phyloP scores from a whole-genome alignment of 352 stramenopile genomes.

The Globisporangium okanoganense region DNA sequence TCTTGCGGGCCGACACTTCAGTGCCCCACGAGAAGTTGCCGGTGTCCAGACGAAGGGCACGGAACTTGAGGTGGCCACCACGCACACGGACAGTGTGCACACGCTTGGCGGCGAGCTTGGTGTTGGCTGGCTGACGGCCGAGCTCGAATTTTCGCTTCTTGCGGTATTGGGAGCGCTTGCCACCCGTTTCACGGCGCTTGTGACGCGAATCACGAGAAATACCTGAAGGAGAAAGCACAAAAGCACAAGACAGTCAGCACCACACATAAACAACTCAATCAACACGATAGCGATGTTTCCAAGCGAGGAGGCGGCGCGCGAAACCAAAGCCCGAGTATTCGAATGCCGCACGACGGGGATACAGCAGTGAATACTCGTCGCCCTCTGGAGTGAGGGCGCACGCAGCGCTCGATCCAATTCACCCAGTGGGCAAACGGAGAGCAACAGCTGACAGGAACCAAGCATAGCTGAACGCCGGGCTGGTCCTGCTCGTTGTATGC shows the following conservation, averaged over 20 bases:
- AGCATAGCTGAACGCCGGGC: neutral
- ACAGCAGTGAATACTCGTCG: conserved; percentile 80
- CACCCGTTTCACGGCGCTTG: conserved; percentile 99
- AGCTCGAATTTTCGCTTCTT: conserved; percentile 99
- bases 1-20: conserved; percentile 97
- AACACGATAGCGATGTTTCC: conserved; percentile 2
- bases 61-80: conserved; percentile 98
- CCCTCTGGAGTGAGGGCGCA: conserved; percentile 20
- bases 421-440: neutral
- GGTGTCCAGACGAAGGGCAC: conserved; percentile 96
- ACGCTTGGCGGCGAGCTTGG: conserved; percentile 97
- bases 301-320: conserved; percentile 3
- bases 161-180: conserved; percentile 95
- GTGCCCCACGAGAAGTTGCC: conserved; percentile 99
- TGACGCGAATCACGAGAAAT: conserved; percentile 99
- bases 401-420: conserved; percentile 21
- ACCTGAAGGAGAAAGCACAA: conserved; percentile 61
- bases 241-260: conserved; percentile 8
- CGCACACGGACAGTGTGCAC: conserved; percentile 95
- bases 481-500: neutral
- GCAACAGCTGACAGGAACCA: neutral
- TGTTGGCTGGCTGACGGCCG: conserved; percentile 96
- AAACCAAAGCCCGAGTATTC: conserved; percentile 46
- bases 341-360: conserved; percentile 89
- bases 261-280: neutral